Conservation (phyloP, 306 rosid species). For the Nissolia schottii region DNA sequence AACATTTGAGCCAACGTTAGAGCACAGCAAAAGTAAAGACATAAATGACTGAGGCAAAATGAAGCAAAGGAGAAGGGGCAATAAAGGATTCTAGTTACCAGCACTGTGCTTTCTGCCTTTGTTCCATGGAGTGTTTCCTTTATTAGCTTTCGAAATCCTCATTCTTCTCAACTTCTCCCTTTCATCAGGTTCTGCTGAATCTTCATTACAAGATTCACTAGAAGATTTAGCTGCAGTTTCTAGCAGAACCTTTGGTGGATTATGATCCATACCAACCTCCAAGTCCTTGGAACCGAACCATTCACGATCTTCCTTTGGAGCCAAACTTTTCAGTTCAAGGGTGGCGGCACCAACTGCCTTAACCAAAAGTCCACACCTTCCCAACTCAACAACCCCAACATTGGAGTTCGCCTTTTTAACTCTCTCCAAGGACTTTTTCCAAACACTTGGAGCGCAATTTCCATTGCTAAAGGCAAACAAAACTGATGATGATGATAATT, state of each 20-base stretch:
- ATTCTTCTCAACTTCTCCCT: conserved; percentile 59
- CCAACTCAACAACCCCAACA: conserved; percentile 23
- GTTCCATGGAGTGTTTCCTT: conserved; percentile 77
- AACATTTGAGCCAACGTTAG: conserved; percentile 3
- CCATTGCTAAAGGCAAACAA: conserved; percentile 35
- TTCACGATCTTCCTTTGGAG: conserved; percentile 31
- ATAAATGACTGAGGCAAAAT: background rate
- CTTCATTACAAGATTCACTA: conserved; percentile 26
- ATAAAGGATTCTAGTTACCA: conserved; percentile 32
- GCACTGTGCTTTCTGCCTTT: conserved; percentile 82
- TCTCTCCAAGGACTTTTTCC: conserved; percentile 38
- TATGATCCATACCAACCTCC: conserved; percentile 18
- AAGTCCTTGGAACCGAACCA: conserved; percentile 18
- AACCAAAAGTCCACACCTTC: conserved; percentile 30
- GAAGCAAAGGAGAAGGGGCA: conserved; percentile 8
- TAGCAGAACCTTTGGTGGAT: conserved; percentile 14
- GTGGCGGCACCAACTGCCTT: conserved; percentile 71
- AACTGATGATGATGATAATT: conserved; percentile 30
- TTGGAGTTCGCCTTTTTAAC: conserved; percentile 23
- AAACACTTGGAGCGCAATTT: conserved; percentile 34
- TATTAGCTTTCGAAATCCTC: conserved; percentile 73
- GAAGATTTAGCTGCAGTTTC: too few relatives aligned
- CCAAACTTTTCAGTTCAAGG: conserved; percentile 47
- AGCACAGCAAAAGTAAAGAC: background rate
- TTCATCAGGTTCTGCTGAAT: conserved; percentile 41